These are phyloP conservation scores for Dictyostelium discoideum DNA, from an alignment of 78 protist species.

Conservation along the genomic window dicty_2.7 NC_007090.3:1251001-1251500, in stretches of 20 bases:
- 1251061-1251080: neutral
- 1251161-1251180: conserved; percentile 1
- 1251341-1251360: neutral
- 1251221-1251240: neutral
- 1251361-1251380: neutral
- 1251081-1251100: conserved; percentile 7
- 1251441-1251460: neutral
- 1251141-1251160: neutral
- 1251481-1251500: neutral
- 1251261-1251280: neutral
- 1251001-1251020: neutral
- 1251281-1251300: neutral
- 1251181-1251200: neutral
- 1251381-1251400: neutral
- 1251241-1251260: neutral
- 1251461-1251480: no score
- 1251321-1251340: neutral
- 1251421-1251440: neutral
- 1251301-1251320: neutral
- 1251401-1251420: neutral
- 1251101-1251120: neutral
- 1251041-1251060: conserved; percentile 24
- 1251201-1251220: neutral
- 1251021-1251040: conserved; percentile 15
- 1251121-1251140: conserved; percentile 17